These are phyloP conservation scores for Croton laevigatus DNA, from an alignment of 441 rosid species.

Conservation along the genomic window DNA sequence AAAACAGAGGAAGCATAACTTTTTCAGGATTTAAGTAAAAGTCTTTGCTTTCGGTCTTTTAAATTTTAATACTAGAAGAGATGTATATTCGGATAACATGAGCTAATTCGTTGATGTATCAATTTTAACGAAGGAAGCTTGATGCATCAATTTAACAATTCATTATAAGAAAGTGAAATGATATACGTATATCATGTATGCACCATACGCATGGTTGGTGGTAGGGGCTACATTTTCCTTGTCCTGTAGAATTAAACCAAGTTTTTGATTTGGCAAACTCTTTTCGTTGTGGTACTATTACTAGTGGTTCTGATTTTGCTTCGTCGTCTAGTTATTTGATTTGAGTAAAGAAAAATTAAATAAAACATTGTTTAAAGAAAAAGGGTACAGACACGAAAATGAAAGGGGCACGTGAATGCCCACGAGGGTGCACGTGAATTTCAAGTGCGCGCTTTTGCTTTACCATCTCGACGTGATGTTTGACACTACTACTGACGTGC, in stretches of 20 bases:
- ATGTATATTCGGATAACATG: too few species aligned
- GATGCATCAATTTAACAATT: background rate
- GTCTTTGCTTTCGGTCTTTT: too few species aligned
- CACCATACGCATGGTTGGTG: background rate
- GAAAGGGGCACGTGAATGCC: conserved; percentile 44
- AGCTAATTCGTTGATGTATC: background rate
- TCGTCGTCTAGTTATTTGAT: conserved; percentile 22
- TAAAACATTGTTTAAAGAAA: background rate
- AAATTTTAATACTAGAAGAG: too few species aligned
- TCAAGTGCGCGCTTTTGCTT: conserved; percentile 37
- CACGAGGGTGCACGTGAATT: conserved; percentile 57
- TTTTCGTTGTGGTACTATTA: conserved; percentile 27
- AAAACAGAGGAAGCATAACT: too few species aligned
- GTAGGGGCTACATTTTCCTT: background rate
- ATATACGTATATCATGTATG: background rate
- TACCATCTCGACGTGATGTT: background rate
- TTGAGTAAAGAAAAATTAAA: background rate
- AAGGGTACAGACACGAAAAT: conserved; percentile 23
- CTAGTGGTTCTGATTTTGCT: conserved; percentile 37
- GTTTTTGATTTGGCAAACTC: background rate
- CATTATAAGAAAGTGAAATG: background rate
- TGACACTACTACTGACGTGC: background rate
- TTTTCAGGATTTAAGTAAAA: too few species aligned
- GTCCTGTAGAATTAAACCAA: background rate
- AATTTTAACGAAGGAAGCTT: too few species aligned